Conservation (phyloP, 1,284 basidiomycete species). For the Melanopsichium pennsylvanicum region DNA sequence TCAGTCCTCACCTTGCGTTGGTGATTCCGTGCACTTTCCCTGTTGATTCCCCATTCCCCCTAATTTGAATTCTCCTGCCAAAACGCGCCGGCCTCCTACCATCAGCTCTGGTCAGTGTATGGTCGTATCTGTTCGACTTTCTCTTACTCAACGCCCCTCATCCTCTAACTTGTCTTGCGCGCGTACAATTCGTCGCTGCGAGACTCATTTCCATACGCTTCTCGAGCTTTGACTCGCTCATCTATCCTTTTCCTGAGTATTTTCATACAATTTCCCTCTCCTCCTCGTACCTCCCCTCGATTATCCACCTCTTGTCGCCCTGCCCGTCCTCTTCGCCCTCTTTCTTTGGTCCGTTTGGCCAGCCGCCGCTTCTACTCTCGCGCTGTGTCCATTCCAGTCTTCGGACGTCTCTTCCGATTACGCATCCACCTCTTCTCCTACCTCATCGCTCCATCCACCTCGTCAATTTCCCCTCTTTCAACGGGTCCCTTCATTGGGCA, state of each 20-base stretch:
- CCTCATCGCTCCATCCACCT: constrained; percentile 5
- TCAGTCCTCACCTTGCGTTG: no score
- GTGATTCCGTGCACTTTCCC: constrained; percentile 2
- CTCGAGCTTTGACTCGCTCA: constrained; percentile 3
- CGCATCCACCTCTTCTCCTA: constrained; percentile 24
- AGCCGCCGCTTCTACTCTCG: neutral
- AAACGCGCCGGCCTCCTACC: constrained; percentile 37
- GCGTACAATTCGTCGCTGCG: constrained; percentile 22
- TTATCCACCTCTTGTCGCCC: neutral
- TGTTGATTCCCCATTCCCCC: constrained; percentile 14
- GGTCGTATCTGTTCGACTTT: constrained; percentile 24
- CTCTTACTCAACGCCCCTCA: constrained; percentile 26
- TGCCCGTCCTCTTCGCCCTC: neutral
- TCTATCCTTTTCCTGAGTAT: neutral
- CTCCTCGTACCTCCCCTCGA: neutral
- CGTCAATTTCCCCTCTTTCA: neutral
- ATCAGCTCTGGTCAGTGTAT: constrained; percentile 25
- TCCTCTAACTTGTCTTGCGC: constrained; percentile 24
- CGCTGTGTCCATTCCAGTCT: constrained; percentile 8
- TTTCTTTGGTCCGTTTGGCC: constrained; percentile 1
- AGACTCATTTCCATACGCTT: constrained; percentile 16
- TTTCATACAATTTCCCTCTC: neutral
- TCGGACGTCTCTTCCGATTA: constrained; percentile 20
- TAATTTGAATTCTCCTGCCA: constrained; percentile 43
- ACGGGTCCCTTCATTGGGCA: constrained; percentile 28